Percentiles rank a stretch among this genome's conserved stretches.
These are phyloP conservation scores for Pyrus betulifolia DNA, from an alignment of 306 rosid species.

Conservation along the genomic window DNA sequence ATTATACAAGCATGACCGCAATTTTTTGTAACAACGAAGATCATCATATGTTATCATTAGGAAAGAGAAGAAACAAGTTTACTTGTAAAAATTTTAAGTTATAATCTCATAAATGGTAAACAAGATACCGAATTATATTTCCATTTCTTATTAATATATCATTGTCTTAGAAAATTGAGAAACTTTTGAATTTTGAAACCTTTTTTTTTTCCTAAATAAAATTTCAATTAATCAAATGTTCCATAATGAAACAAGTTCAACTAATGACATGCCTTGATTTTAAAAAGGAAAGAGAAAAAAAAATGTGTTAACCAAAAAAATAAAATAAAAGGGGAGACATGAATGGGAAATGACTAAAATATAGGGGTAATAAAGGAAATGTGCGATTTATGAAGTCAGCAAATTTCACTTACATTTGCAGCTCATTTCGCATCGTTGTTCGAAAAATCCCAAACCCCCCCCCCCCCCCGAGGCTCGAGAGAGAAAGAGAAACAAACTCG, in stretches of 20 bases:
- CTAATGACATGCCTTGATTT: too few relatives aligned
- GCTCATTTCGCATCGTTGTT: slow-evolving; percentile 33
- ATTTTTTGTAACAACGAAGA: neutral
- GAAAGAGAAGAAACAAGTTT: neutral
- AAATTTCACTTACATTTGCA: slow-evolving; percentile 12
- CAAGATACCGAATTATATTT: too few relatives aligned
- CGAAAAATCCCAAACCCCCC: slow-evolving; percentile 21
- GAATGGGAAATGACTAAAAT: neutral
- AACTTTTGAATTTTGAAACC: too few relatives aligned
- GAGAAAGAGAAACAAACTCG: neutral
- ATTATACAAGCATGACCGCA: neutral
- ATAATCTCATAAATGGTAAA: too few relatives aligned
- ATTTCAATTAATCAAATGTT: neutral
- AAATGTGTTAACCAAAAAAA: too few relatives aligned
- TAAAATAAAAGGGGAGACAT: neutral
- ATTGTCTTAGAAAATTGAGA: too few relatives aligned
- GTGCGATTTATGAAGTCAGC: neutral
- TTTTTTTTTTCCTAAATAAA: neutral
- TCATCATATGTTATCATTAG: too few relatives aligned
- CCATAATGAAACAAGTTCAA: neutral
- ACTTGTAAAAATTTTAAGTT: too few relatives aligned
- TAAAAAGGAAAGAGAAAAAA: too few relatives aligned
- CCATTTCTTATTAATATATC: too few relatives aligned
- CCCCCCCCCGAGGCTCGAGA: neutral
- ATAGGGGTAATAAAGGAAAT: neutral